Evolutionary conservation across 2,329 filamentous ascomycete species (phyloP), one percentile per base, ranked within the genome.

Genomic region (Cladophialophora chaetospira): DNA sequence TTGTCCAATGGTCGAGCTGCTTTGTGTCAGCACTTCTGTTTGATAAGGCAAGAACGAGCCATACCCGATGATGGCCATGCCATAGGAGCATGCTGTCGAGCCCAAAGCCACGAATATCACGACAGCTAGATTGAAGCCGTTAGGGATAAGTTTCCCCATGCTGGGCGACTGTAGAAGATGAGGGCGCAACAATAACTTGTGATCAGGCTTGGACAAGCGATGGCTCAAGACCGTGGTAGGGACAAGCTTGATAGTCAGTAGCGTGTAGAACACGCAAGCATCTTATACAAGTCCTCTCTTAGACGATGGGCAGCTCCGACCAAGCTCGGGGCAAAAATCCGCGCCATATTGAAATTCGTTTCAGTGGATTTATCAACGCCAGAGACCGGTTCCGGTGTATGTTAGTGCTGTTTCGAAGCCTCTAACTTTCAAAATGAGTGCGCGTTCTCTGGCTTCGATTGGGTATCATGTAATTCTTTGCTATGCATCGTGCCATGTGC

Each of bases 1-100:
- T 55, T 79, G 76, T 2, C 77, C 77, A 47, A 79, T 71, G 1
- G 75, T 78, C 21, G 58, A 60, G 26, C 56, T 58, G 21, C 19
- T 44, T 21, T 43, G 5, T 17, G 33, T 58, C 17, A 57, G 26
- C 26, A 9, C 6, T n/a, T 15, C 19, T 3, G 23, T 3, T 9
- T 23, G 1, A 4, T 21, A 11, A 45, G 33, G 2, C 1, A 31
- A 19, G 17, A 10, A 21, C 10, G 13, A 23, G 43, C 6, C 56
- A 31, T 54, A 75, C 10, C 72, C 71, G 36, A 79, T 76, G 44
- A 72, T 67, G 23, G 70, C 67, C 55, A 70, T 65, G 19, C 68
- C 64, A 63, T 71, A 72, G 25, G 68, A 68, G 60, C 67, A 70
- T 23, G 70, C 64, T 19, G 68, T 71, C 11, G 69, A 68, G 23